A percentile compares a stretch with the other conserved stretches of the same genome.
Evolutionary conservation across 2,329 filamentous ascomycete genomes (phyloP).

Genomic region (Ophiocordyceps camponoti-rufipedis): DNA sequence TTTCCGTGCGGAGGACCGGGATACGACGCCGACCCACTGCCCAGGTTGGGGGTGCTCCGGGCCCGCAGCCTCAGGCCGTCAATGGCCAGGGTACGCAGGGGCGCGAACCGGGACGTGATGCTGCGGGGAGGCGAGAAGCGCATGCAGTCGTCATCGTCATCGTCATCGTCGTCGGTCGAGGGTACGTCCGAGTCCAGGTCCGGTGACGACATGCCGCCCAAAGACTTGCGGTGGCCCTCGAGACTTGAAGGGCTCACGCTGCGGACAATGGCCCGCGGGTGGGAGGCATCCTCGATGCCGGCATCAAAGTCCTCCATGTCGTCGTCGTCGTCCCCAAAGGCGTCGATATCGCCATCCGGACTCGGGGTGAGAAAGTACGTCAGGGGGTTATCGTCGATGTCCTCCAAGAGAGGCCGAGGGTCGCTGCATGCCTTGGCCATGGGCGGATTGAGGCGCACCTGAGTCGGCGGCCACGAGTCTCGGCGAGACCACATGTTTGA

Average conservation of each 20-base stretch:
- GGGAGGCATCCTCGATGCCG: constrained; percentile 33
- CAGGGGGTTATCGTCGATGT: constrained; percentile 34
- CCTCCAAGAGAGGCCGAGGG: constrained; percentile 23
- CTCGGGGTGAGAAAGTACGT: constrained; percentile 37
- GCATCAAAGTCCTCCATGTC: constrained; percentile 28
- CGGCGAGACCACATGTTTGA: constrained; percentile 15
- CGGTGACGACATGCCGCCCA: constrained; percentile 14
- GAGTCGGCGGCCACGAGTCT: constrained; percentile 35
- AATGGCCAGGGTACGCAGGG: constrained; percentile 23
- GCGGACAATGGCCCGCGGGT: constrained; percentile 26
- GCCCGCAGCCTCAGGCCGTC: constrained; percentile 14
- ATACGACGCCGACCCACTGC: constrained; percentile 7
- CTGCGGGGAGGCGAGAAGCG: constrained; percentile 20
- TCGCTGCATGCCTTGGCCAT: constrained; percentile 13
- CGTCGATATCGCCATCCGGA: constrained; percentile 20
- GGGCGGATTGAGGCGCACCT: constrained; percentile 25
- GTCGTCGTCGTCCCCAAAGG: constrained; percentile 20
- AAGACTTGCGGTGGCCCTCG: constrained; percentile 27
- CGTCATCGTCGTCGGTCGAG: constrained; percentile 22
- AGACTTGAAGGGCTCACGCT: constrained; percentile 39
- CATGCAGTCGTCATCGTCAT: constrained; percentile 32
- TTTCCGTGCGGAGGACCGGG: constrained; percentile 1
- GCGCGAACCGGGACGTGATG: constrained; percentile 17
- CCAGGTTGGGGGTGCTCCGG: constrained; percentile 13
- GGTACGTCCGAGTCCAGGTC: constrained; percentile 22